phyloP scores from a whole-genome alignment of 2,329 filamentous ascomycete genomes.

The Cladosporium cucumerinum region DNA sequence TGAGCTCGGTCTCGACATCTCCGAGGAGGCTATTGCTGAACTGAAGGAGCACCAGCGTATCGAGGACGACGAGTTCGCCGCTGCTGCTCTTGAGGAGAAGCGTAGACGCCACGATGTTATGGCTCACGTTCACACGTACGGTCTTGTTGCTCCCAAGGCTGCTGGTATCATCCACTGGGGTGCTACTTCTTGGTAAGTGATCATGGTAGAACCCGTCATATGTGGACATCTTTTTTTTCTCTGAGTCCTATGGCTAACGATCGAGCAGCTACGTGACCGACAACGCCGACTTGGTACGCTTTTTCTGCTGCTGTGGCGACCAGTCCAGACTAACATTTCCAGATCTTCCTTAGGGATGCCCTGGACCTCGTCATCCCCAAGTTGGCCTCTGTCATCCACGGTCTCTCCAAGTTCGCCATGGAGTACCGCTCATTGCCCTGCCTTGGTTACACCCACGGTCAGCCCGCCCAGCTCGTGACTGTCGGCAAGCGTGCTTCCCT shows the following conservation, averaged over 20 bases:
- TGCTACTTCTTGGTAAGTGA: constrained; percentile 50
- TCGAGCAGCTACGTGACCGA: constrained; percentile 59
- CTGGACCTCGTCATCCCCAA: constrained; percentile 74
- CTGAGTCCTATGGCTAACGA: constrained; percentile 4
- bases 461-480: constrained; percentile 55
- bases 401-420: constrained; percentile 68
- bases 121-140: constrained; percentile 61
- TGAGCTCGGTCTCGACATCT: constrained; percentile 74
- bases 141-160: constrained; percentile 68
- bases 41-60: constrained; percentile 46
- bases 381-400: constrained; percentile 73
- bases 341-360: constrained; percentile 69
- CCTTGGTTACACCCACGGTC: constrained; percentile 73
- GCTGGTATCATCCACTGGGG: constrained; percentile 81
- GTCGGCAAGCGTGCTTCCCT: constrained; percentile 67
- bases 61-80: constrained; percentile 47
- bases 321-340: background rate
- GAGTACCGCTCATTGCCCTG: constrained; percentile 70
- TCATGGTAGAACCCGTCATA: background rate
- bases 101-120: constrained; percentile 47
- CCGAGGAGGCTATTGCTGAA: constrained; percentile 55
- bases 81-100: constrained; percentile 50
- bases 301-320: background rate
- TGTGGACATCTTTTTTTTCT: background rate
- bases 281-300: constrained; percentile 61